Conservation (phyloP, 2,329 filamentous ascomycete species). For the Pyrenophora tritici-repentis region DNA sequence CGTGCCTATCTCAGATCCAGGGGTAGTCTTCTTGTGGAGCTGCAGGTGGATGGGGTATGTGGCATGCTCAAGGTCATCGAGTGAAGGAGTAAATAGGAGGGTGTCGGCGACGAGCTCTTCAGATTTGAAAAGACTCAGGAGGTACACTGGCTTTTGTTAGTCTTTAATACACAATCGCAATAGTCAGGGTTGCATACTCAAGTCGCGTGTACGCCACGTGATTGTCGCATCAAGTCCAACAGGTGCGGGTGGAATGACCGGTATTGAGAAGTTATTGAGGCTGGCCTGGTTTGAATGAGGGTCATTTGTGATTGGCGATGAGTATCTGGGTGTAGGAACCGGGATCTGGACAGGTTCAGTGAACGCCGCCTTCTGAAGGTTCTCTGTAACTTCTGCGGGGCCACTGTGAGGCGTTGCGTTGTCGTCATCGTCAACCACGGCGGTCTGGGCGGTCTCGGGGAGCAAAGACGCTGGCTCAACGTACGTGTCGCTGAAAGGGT, state of each 20-base stretch:
- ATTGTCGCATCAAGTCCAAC: conserved; percentile 3
- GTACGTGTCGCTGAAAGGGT: conserved; percentile 18
- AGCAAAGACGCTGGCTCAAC: background rate
- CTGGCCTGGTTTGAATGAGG: conserved; percentile 1
- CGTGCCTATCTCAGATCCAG: background rate
- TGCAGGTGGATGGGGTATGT: conserved; percentile 15
- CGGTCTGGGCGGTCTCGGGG: background rate
- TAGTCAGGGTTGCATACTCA: conserved; percentile 14
- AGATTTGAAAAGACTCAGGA: conserved; percentile 22
- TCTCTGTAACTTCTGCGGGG: background rate
- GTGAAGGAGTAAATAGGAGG: conserved; percentile 22
- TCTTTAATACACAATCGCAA: background rate
- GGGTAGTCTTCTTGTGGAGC: conserved; percentile 10
- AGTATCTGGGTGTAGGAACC: conserved; percentile 15
- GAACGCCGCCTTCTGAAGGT: background rate
- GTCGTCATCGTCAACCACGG: background rate
- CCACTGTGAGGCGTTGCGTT: background rate
- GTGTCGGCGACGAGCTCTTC: conserved; percentile 5
- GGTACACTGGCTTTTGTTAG: conserved; percentile 21
- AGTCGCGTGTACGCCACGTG: conserved; percentile 21
- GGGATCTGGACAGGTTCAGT: background rate
- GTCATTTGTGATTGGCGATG: conserved; percentile 1
- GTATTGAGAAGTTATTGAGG: background rate
- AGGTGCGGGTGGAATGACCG: conserved; percentile 1
- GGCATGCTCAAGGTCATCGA: conserved; percentile 9